Evolutionary conservation across 164 flowering plant genomes (phyloP).

Genomic region (Santalum album): DNA sequence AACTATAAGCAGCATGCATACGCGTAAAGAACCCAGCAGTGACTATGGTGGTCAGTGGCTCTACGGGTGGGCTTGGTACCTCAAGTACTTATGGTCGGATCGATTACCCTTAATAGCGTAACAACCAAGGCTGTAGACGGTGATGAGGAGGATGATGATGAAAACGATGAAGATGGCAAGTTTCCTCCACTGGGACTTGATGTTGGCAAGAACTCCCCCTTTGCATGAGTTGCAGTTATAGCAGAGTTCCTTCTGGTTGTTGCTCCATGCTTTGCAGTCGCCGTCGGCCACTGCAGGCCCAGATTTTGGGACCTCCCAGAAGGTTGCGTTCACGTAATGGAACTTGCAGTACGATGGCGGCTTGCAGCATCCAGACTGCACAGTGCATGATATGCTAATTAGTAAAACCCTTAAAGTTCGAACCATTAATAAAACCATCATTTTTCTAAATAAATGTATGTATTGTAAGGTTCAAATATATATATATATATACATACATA

Average conservation of each 20-base stretch:
- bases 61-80: neutral
- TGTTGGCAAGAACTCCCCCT: slow-evolving; percentile 26
- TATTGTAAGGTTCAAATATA: too few relatives aligned
- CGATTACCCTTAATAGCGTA: slow-evolving; percentile 26
- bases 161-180: slow-evolving; percentile 22
- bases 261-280: slow-evolving; percentile 60
- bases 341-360: slow-evolving; percentile 53
- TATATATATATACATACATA: too few relatives aligned
- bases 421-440: too few relatives aligned
- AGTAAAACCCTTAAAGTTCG: too few relatives aligned
- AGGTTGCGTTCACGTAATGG: slow-evolving; percentile 24
- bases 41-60: too few relatives aligned
- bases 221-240: slow-evolving; percentile 40
- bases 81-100: neutral
- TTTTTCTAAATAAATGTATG: too few relatives aligned
- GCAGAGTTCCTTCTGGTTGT: slow-evolving; percentile 29
- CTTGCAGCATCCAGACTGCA: slow-evolving; percentile 82
- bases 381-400: too few relatives aligned
- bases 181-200: slow-evolving; percentile 31
- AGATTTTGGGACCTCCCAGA: slow-evolving; percentile 26
- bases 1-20: too few relatives aligned
- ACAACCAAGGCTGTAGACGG: slow-evolving; percentile 36
- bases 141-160: slow-evolving; percentile 21
- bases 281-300: slow-evolving; percentile 18
- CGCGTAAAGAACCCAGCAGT: too few relatives aligned